Base-by-base conservation (phyloP, 1,284 basidiomycete species). In the Tylopilus sp. region DNA sequence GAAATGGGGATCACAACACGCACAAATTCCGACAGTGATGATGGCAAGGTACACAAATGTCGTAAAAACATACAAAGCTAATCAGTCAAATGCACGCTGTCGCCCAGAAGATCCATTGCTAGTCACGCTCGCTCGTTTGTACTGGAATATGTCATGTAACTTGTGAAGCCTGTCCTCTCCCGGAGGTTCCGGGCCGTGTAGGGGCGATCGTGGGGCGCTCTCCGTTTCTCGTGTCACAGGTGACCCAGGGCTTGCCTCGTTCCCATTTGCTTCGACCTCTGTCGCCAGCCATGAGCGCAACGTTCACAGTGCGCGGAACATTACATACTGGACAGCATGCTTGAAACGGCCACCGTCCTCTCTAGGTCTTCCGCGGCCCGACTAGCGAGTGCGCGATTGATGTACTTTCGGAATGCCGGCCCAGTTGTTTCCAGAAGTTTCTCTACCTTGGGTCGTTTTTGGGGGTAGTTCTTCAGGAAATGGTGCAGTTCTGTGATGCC, bases 401-500 rank as follows among this genome's bases (percentile, higher is more conserved):
- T 90, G 59, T 92, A 92, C 65, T 91, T 91, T 47, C 85, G 77
- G 72, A 92, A 92, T 2, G 86, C 86, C 23, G 88, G 78, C 2
- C 88, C 88, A 2, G 89, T 91, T 3, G 84, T 81, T 60, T 92
- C 87, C 6, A 92, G 73, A 71, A 92, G 78, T 61, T 89, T 86
- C 58, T 94, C 90, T 15, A 97, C 91, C 50, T 87, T 85, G 5
- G 80, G 74, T 60, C 86, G 82, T 66, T 95, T 94, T 57, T 92
- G 87, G 0, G 95, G 96, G 63, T 97, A 84, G 26, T 84, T 84
- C 69, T 96, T 96, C 59, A 97, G 73, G 74, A 95, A 98, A 39
- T 94, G 86, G 65, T 98, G 93, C 35, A 99, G 73, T 58, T 95
- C 92, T n/a, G 92, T 94, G 51, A 99, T 95, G 5, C 92, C 93